Base-by-base conservation (phyloP, 2,329 filamentous ascomycete species). In the Paecilomyces sp. region DNA sequence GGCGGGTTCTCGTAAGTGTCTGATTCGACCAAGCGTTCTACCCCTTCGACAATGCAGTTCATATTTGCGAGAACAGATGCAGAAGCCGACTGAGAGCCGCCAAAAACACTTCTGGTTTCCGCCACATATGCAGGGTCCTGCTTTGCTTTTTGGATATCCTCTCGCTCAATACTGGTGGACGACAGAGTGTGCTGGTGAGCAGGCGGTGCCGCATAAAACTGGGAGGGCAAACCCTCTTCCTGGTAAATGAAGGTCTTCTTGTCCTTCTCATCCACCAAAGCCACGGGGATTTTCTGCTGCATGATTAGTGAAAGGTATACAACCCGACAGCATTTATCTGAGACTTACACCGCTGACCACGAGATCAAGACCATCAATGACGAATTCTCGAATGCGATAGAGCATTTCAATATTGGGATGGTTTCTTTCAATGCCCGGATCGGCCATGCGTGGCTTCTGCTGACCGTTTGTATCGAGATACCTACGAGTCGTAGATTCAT, bases 371-470 rank as follows among this genome's bases (percentile, higher is more conserved):
- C 84, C 87, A 70, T 86, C 85, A 55, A 84, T 79, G 7, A 89
- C 75, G 33, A 89, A 79, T 61, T 87, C 85, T 58, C 83, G 81
- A 58, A 89, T 80, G 50, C 87, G 81, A 68, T 84, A 83, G n/a
- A 88, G 78, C 83, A 87, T 88, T 71, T 90, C 87, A 34, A 84
- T 77, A 58, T 86, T 84, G 0, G 81, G 79, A 60, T 85, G 81
- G 57, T 81, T 79, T 58, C 82, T 78, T 61, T 83, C 77, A 33
- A 84, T 72, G 9, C 74, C 74, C 33, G 68, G 67, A 61, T 85
- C 82, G 11, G 78, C 78, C 70, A 79, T 80, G 54, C 80, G 81
- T 52, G 79, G 78, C 69, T 87, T 88, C 58, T 78, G 62, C 13
- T 71, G 68, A 22, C 70, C 72, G 24, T 75, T 71, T 12, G 72